phyloP scores from a whole-genome alignment of 2,329 filamentous ascomycete genomes.

The Cladosporium colombiae region DNA sequence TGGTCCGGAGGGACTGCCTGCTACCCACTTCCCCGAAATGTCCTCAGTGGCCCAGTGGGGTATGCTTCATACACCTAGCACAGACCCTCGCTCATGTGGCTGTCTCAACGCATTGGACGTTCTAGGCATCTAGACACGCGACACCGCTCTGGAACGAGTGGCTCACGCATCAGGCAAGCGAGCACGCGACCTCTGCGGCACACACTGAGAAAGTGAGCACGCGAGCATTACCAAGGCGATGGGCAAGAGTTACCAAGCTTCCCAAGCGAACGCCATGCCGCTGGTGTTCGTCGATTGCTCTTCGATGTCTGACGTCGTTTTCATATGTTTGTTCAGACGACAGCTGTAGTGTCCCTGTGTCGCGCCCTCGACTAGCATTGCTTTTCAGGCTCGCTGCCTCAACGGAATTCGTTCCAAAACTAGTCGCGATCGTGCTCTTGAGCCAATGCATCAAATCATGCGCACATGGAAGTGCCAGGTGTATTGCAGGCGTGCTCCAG shows the following conservation, averaged over 20 bases:
- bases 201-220: constrained; percentile 9
- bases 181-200: constrained; percentile 7
- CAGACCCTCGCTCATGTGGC: constrained; percentile 1
- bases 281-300: neutral
- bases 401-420: neutral
- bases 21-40: constrained; percentile 3
- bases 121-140: constrained; percentile 8
- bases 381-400: neutral
- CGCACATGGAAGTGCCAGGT: neutral
- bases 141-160: neutral
- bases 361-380: neutral
- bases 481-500: neutral
- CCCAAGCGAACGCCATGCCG: constrained; percentile 5
- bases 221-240: neutral
- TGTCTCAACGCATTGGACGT: constrained; percentile 12
- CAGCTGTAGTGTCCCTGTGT: neutral
- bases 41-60: neutral
- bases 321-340: neutral
- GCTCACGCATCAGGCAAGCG: neutral
- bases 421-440: neutral
- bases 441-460: neutral
- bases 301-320: neutral
- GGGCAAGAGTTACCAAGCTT: constrained; percentile 17
- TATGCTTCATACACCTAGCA: neutral
- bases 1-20: neutral